A percentile compares a stretch with the other conserved stretches of the same genome.
These are phyloP conservation scores for Yamadazyma takamatsuzukensis DNA, from an alignment of 805 yeast species.

Conservation along the genomic window DNA sequence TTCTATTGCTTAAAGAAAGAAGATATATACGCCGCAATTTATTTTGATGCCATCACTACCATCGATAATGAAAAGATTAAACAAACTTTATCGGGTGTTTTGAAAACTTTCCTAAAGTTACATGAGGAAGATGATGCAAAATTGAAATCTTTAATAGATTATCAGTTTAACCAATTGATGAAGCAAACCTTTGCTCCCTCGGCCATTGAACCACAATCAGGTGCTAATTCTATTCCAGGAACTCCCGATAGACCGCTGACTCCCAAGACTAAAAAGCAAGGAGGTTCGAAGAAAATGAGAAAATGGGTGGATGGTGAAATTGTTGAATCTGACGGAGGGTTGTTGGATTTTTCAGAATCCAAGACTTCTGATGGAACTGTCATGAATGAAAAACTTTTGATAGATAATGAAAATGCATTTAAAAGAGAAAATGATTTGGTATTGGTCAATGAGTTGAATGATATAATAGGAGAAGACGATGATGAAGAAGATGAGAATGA, in stretches of 20 bases:
- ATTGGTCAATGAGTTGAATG: conserved; percentile 38
- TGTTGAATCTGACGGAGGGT: conserved; percentile 23
- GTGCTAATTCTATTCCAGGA: not conserved
- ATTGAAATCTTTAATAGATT: conserved; percentile 31
- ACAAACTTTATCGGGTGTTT: conserved; percentile 26
- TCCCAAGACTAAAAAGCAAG: not conserved
- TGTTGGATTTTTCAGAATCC: conserved; percentile 32
- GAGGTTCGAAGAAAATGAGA: conserved; percentile 33
- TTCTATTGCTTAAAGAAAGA: conserved; percentile 29
- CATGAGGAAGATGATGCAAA: conserved; percentile 22
- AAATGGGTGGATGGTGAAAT: conserved; percentile 40
- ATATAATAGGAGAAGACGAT: conserved; percentile 31
- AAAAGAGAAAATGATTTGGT: conserved; percentile 36
- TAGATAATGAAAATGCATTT: conserved; percentile 32
- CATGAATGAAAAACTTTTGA: conserved; percentile 8
- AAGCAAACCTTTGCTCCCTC: conserved; percentile 19
- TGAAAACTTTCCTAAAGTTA: conserved; percentile 30
- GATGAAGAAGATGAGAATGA: conserved; percentile 24
- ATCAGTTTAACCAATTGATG: conserved; percentile 36
- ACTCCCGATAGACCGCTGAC: not conserved
- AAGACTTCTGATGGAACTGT: conserved; percentile 10
- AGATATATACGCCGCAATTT: conserved; percentile 30
- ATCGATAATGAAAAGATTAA: conserved; percentile 36
- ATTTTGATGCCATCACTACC: conserved; percentile 36
- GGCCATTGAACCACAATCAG: no score